Evolutionary conservation across 139 green algal genomes (phyloP).

Genomic region (Auxenochlorella protothecoides): DNA sequence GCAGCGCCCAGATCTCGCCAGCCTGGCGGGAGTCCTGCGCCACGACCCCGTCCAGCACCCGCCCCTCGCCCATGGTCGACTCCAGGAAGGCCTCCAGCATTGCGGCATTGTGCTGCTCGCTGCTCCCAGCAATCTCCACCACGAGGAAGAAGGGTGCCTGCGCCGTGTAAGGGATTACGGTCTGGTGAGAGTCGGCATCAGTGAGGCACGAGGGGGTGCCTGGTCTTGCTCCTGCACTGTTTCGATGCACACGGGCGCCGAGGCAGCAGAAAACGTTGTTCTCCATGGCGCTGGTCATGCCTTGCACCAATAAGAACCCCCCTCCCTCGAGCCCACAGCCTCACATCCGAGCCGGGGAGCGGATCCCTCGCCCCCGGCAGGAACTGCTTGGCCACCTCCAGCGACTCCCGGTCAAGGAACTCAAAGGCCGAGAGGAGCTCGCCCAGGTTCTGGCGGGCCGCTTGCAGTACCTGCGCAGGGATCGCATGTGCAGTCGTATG

Average conservation of each 20-base stretch:
- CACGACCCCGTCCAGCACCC: conserved; percentile 20
- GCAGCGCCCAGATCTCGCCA: conserved; percentile 70
- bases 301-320: background rate
- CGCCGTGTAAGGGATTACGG: background rate
- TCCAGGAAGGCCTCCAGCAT: conserved; percentile 76
- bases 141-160: conserved; percentile 76
- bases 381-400: conserved; percentile 42
- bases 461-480: conserved; percentile 32
- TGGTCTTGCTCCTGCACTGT: too few species aligned
- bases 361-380: conserved; percentile 51
- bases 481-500: background rate
- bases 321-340: background rate
- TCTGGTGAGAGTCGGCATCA: background rate
- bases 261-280: too few species aligned
- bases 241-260: too few species aligned
- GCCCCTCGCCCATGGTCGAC: conserved; percentile 20
- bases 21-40: conserved; percentile 58
- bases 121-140: conserved; percentile 81
- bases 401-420: conserved; percentile 76
- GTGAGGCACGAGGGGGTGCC: too few species aligned
- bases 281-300: background rate
- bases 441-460: conserved; percentile 53
- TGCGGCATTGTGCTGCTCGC: conserved; percentile 52
- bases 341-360: conserved; percentile 27
- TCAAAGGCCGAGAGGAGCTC: conserved; percentile 78